Evolutionary conservation across 2,329 filamentous ascomycete species (phyloP), one percentile per base, ranked within the genome.

Genomic region (Apiospora arundinis): DNA sequence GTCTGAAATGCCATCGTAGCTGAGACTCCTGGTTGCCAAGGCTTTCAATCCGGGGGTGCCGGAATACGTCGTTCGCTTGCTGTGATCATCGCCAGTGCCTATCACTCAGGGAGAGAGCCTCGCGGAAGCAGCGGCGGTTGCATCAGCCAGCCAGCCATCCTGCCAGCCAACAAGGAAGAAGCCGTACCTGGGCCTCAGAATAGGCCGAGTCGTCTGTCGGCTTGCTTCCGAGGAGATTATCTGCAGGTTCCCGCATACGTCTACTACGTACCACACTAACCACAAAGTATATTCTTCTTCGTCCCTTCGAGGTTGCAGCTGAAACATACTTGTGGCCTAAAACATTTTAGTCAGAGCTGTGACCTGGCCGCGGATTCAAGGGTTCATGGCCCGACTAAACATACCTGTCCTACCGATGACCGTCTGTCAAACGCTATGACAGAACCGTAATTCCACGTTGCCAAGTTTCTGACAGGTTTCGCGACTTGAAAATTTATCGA

Each of bases 361-460:
- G 9, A 40, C 56, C 32, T 63, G 32, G 28, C 56, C 28, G 56
- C 56, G 56, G 56, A 40, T 63, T 63, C 56, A 63, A 40, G 56
- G 56, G 56, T 63, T n/a, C 56, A 40, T 63, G 56, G 21, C 56
- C 32, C 56, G 56, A 40, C 56, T 63, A 14, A 40, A 63, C 18
- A 63, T 40, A 21, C 56, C 49, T 56, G 49, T 56, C 14, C 49
- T 12, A 56, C 14, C 25, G 16, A 28, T 60, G 52, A 21, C 52
- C 28, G 28, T 60, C 66, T 46, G 66, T 67, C 66, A 67, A 67
- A 32, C 66, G 25, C 32, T 37, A 32, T 68, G 66, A 48, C 66
- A 68, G 66, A 44, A 68, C 28, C 44, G 42, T 40, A 28, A n/a
- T 56, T 23, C 32, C 56, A 63, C 11, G 56, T n/a, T 18, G 56